A percentile compares a stretch with the other conserved stretches of the same genome.
Evolutionary conservation across 495 filamentous ascomycete genomes (phyloP).

Genomic region (Aspergillus ostianus): DNA sequence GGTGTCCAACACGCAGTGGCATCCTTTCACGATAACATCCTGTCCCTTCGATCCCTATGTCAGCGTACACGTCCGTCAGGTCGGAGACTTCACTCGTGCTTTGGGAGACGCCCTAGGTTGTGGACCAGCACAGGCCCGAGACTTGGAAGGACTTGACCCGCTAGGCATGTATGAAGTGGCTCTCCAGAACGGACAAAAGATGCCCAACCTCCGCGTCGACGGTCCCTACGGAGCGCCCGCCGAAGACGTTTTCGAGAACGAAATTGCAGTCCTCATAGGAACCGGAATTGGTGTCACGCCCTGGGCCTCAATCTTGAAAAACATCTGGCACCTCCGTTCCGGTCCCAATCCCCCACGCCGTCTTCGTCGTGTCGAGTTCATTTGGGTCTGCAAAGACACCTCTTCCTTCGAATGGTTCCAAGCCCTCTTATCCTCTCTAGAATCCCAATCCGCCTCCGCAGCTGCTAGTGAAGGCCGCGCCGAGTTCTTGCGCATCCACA

Average conservation of each 20-base stretch:
- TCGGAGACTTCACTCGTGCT: conserved; percentile 88
- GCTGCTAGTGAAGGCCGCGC: conserved; percentile 64
- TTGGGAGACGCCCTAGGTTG: conserved; percentile 93
- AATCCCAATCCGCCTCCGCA: conserved; percentile 72
- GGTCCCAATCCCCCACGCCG: conserved; percentile 81
- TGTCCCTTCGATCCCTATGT: conserved; percentile 95
- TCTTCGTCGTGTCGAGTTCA: conserved; percentile 93
- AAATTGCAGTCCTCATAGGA: conserved; percentile 94
- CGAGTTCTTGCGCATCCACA: conserved; percentile 97
- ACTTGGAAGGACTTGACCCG: conserved; percentile 87
- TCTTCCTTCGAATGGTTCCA: conserved; percentile 99
- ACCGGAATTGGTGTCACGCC: conserved; percentile 98
- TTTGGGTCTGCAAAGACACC: conserved; percentile 98
- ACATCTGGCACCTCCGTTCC: conserved; percentile 93
- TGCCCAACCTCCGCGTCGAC: conserved; percentile 87
- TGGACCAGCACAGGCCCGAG: conserved; percentile 74
- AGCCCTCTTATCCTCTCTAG: conserved; percentile 85
- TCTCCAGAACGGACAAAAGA: conserved; percentile 85
- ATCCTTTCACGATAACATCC: conserved; percentile 99
- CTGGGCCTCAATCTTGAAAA: conserved; percentile 96
- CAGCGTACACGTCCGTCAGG: conserved; percentile 91
- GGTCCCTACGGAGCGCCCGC: conserved; percentile 96
- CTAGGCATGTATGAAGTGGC: conserved; percentile 98
- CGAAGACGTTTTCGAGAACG: conserved; percentile 91
- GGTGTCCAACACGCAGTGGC: conserved; percentile 89